Base-by-base conservation (phyloP, 495 filamentous ascomycete species). In the Cryomyces minteri region DNA sequence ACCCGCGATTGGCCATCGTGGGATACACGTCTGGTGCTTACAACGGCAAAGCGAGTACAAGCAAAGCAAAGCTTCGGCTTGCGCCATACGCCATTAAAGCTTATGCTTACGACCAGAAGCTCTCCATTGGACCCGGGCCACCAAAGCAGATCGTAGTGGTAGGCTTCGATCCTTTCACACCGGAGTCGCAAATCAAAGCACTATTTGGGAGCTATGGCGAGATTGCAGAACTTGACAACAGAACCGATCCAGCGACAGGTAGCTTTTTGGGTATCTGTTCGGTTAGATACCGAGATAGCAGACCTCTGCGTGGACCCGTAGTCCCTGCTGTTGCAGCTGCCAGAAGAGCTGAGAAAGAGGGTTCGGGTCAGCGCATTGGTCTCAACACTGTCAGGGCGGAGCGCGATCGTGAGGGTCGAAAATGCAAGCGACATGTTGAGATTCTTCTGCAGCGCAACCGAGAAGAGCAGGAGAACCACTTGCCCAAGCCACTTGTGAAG, bases 201-300 rank as follows among this genome's bases (percentile, higher is more conserved):
- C 70, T 85, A 18, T 95, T 96, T 53, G 75, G 82, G 25, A 76
- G 74, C 32, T 95, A 81, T 63, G 90, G 90, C 41, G 86, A 94
- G 42, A 82, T 99, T 43, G 76, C 80, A 33, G 80, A 85, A 51
- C 78, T 90, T 48, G 83, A 80, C 51, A 93, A 94, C 54, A 83
- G 87, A 57, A 85, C 88, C 43, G 81, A 96, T 59, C 90, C 90
- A 5, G 78, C 83, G 36, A 95, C 84, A 11, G 92, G 90, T 8
- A 92, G 81, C 48, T 90, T 85, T 51, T 72, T 99, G 1, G 90
- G 90, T 2, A 82, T 99, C 53, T 92, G 85, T 43, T 81, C 82
- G 12, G 80, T 99, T 56, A 76, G 80, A 50, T 99, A 92, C 63
- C 77, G 78, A 56, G 88, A 95, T 51, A 73, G 70, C 18, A 67